phyloP scores from a whole-genome alignment of 768 basidiomycete species.

The Rhodotorula kratochvilovae region DNA sequence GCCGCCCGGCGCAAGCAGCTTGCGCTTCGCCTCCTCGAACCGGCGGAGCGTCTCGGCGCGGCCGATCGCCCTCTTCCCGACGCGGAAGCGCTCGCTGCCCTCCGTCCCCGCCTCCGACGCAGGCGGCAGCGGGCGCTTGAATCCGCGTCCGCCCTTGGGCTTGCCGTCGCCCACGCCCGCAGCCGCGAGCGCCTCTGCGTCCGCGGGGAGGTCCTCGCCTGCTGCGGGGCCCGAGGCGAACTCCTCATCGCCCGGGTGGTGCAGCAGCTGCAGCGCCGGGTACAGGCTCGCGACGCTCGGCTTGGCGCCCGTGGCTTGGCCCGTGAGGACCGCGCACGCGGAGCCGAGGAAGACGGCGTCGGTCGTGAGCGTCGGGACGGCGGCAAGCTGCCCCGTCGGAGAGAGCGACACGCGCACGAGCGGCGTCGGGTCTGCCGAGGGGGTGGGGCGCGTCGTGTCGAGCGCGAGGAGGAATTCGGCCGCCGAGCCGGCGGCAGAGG shows the following conservation, averaged over 20 bases:
- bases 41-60: conserved; percentile 21
- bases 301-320: not conserved
- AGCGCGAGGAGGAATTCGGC: conserved; percentile 28
- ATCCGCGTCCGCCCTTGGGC: conserved; percentile 1
- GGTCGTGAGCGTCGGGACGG: conserved; percentile 7
- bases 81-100: not conserved
- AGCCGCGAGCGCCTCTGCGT: not conserved
- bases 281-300: conserved; percentile 11
- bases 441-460: conserved; percentile 4
- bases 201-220: not conserved
- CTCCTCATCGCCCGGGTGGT: conserved; percentile 34
- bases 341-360: conserved; percentile 5
- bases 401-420: not conserved
- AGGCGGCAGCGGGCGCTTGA: not conserved
- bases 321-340: not conserved
- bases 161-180: conserved; percentile 11
- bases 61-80: conserved; percentile 25
- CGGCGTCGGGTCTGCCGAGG: not conserved
- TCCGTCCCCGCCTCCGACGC: not conserved
- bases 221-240: not conserved
- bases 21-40: conserved; percentile 31
- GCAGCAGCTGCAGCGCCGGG: conserved; percentile 31
- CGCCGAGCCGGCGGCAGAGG: not conserved
- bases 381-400: not conserved
- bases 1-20: not conserved